phyloP scores from a whole-genome alignment of 2,329 filamentous ascomycete species.

The Aspergillus sp. region DNA sequence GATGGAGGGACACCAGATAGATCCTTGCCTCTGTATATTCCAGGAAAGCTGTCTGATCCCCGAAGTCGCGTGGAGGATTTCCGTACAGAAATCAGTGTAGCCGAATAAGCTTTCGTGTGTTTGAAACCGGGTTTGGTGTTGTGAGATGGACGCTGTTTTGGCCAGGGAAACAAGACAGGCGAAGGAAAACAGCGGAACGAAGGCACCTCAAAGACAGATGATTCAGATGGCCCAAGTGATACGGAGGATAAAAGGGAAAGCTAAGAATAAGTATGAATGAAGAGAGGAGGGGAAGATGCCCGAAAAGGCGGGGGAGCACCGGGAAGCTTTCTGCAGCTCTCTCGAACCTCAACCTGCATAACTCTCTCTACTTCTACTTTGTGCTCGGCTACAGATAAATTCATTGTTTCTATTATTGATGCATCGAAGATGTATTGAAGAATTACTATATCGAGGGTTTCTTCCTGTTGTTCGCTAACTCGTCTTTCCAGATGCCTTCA shows the following conservation, averaged over 20 bases:
- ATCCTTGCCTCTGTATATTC: background rate
- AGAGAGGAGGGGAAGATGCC: slow-evolving; percentile 1
- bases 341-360: no score
- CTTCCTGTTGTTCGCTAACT: background rate
- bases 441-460: background rate
- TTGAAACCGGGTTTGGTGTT: background rate
- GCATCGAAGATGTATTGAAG: background rate
- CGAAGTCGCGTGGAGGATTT: slow-evolving; percentile 14
- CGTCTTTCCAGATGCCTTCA: background rate
- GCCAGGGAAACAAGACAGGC: slow-evolving; percentile 5
- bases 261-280: slow-evolving; percentile 1
- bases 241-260: slow-evolving; percentile 12
- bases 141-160: background rate
- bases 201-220: slow-evolving; percentile 7
- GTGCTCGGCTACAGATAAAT: background rate
- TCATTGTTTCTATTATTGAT: background rate
- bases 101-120: background rate
- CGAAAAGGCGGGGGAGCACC: slow-evolving; percentile 10
- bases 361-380: no score
- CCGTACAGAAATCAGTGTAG: slow-evolving; percentile 3
- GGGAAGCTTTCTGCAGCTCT: slow-evolving; percentile 7
- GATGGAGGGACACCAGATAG: slow-evolving; percentile 16
- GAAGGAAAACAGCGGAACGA: slow-evolving; percentile 3
- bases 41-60: background rate
- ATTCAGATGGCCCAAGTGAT: slow-evolving; percentile 7